Conservation (phyloP, 2,329 filamentous ascomycete genomes). For the Curvularia eragrostidis region DNA sequence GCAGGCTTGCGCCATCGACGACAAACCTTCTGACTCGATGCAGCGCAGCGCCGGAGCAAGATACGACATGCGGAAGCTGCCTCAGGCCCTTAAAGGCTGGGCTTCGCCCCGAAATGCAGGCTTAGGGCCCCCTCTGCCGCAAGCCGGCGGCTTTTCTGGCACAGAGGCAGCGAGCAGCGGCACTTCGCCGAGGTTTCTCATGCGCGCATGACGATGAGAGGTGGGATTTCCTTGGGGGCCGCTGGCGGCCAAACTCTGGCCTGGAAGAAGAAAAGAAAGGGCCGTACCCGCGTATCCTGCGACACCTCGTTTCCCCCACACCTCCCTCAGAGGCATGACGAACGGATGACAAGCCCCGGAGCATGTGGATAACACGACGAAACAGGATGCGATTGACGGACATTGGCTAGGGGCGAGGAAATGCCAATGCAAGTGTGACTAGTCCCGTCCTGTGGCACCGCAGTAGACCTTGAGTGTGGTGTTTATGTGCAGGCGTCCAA, state of each 20-base stretch:
- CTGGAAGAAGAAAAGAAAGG: slow-evolving; percentile 1
- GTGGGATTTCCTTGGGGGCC: slow-evolving; percentile 25
- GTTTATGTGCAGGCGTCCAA: background rate
- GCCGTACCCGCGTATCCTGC: slow-evolving; percentile 12
- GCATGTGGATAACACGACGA: background rate
- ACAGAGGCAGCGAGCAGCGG: slow-evolving; percentile 5
- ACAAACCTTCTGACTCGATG: slow-evolving; percentile 21
- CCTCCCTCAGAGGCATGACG: slow-evolving; percentile 4
- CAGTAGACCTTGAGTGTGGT: background rate
- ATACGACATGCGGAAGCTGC: slow-evolving; percentile 24
- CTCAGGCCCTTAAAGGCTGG: slow-evolving; percentile 11
- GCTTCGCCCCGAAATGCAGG: slow-evolving; percentile 12
- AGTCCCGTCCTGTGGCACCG: slow-evolving; percentile 6
- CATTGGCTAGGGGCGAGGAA: background rate
- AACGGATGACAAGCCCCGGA: slow-evolving; percentile 4
- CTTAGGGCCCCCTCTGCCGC: slow-evolving; percentile 7
- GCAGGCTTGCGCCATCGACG: slow-evolving; percentile 27
- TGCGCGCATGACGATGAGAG: slow-evolving; percentile 25
- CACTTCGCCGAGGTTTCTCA: slow-evolving; percentile 15
- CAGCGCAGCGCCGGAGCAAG: slow-evolving; percentile 12
- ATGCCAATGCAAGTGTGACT: slow-evolving; percentile 5
- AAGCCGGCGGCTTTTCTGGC: slow-evolving; percentile 11
- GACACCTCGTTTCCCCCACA: slow-evolving; percentile 13
- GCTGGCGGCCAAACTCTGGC: slow-evolving; percentile 15
- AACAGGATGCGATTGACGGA: slow-evolving; percentile 16